These are phyloP conservation scores for Diplodia mutila DNA, from an alignment of 2,329 filamentous ascomycete species.

Conservation along the genomic window DNA sequence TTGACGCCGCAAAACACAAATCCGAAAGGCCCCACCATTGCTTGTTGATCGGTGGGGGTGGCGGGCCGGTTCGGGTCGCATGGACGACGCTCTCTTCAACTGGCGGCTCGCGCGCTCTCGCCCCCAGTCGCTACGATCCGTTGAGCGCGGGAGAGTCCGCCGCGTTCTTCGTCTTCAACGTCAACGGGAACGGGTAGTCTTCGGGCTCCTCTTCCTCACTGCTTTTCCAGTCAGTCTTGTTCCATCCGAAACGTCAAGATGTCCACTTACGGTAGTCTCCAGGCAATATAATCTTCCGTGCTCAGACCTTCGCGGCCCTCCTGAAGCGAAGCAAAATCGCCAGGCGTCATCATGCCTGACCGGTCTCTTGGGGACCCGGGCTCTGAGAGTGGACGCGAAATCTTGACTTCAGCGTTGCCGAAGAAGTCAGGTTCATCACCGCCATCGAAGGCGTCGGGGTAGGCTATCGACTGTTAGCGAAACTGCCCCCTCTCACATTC, in stretches of 20 bases:
- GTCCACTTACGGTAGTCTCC: constrained; percentile 92
- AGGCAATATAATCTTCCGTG: constrained; percentile 97
- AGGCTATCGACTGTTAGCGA: constrained; percentile 58
- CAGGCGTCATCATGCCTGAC: constrained; percentile 97
- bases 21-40: constrained; percentile 14
- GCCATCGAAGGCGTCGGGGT: constrained; percentile 79
- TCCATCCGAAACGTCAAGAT: constrained; percentile 2
- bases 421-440: constrained; percentile 88
- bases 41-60: constrained; percentile 7
- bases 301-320: constrained; percentile 90
- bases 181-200: constrained; percentile 72
- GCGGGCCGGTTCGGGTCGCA: constrained; percentile 13
- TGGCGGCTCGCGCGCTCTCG: constrained; percentile 15
- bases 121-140: constrained; percentile 28
- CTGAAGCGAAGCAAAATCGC: constrained; percentile 94
- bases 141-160: constrained; percentile 36
- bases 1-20: constrained; percentile 11
- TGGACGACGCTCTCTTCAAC: constrained; percentile 20
- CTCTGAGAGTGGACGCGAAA: constrained; percentile 89
- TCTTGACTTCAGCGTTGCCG: constrained; percentile 90
- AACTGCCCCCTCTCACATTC: not conserved
- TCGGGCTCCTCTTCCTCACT: constrained; percentile 94
- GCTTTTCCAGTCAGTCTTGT: constrained; percentile 37
- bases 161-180: constrained; percentile 57
- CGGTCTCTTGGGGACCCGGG: constrained; percentile 90